phyloP scores from a whole-genome alignment of 2,329 filamentous ascomycete species.

The Fusarium gaditjirri region DNA sequence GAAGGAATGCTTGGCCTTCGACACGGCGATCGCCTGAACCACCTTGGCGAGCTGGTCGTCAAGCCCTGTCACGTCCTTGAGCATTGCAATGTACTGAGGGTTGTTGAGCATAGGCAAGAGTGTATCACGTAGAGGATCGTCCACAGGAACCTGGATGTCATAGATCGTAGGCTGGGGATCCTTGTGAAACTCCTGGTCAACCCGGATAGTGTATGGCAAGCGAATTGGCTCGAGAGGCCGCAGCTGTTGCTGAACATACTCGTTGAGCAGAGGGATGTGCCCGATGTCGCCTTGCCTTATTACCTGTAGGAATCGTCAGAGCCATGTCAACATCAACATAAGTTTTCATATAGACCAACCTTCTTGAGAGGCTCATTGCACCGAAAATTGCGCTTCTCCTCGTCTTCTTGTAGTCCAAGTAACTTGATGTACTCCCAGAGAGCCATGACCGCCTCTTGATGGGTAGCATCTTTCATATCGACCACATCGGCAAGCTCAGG shows the following conservation, averaged over 20 bases:
- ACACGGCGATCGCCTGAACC: slow-evolving; percentile 83
- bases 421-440: slow-evolving; percentile 95
- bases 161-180: slow-evolving; percentile 84
- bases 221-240: slow-evolving; percentile 82
- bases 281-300: slow-evolving; percentile 79
- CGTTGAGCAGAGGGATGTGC: slow-evolving; percentile 85
- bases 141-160: slow-evolving; percentile 85
- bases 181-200: slow-evolving; percentile 85
- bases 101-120: slow-evolving; percentile 75
- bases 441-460: slow-evolving; percentile 87
- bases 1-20: slow-evolving; percentile 92
- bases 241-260: slow-evolving; percentile 82
- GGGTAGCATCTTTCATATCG: slow-evolving; percentile 87
- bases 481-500: slow-evolving; percentile 83
- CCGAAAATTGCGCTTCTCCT: slow-evolving; percentile 91
- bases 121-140: slow-evolving; percentile 80
- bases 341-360: slow-evolving; percentile 60
- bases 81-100: slow-evolving; percentile 74
- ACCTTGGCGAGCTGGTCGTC: slow-evolving; percentile 89
- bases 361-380: slow-evolving; percentile 85
- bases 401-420: slow-evolving; percentile 89
- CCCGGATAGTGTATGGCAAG: slow-evolving; percentile 91
- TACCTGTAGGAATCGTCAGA: slow-evolving; percentile 62
- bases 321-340: neutral
- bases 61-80: slow-evolving; percentile 79